Conservation (phyloP, 2,329 filamentous ascomycete species). For the Trichoderma harzianum region DNA sequence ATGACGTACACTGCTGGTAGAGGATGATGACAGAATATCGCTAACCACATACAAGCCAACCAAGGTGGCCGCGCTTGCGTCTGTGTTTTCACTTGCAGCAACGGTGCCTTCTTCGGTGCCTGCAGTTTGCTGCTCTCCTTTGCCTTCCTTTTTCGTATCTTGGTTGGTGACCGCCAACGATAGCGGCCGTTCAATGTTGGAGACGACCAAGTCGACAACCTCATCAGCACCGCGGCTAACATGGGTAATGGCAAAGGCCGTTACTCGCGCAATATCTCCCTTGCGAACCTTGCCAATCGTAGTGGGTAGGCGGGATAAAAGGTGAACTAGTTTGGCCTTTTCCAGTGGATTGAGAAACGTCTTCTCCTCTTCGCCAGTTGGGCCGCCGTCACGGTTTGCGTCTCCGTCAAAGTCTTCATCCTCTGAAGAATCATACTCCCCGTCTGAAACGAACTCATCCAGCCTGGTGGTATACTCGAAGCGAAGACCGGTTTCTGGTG, state of each 20-base stretch:
- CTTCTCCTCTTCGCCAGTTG: slow-evolving; percentile 46
- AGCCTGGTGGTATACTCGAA: slow-evolving; percentile 78
- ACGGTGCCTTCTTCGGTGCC: slow-evolving; percentile 32
- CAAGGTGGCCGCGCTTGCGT: slow-evolving; percentile 70
- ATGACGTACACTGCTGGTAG: slow-evolving; percentile 73
- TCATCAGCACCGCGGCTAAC: slow-evolving; percentile 82
- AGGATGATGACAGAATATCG: slow-evolving; percentile 76
- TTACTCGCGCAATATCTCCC: slow-evolving; percentile 81
- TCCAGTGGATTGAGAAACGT: slow-evolving; percentile 77
- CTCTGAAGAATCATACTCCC: slow-evolving; percentile 82
- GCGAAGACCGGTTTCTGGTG: slow-evolving; percentile 67
- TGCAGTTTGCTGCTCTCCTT: slow-evolving; percentile 26
- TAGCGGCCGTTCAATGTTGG: slow-evolving; percentile 77
- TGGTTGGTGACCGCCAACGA: slow-evolving; percentile 69
- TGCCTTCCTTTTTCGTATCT: slow-evolving; percentile 41
- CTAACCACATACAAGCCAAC: slow-evolving; percentile 74
- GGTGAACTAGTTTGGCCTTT: slow-evolving; percentile 78
- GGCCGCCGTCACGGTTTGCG: slow-evolving; percentile 43
- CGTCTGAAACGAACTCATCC: slow-evolving; percentile 76
- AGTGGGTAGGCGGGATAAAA: slow-evolving; percentile 78
- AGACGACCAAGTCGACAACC: slow-evolving; percentile 82
- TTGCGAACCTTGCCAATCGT: slow-evolving; percentile 71
- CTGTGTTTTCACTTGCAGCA: slow-evolving; percentile 44
- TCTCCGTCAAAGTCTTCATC: slow-evolving; percentile 71
- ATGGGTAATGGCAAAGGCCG: slow-evolving; percentile 84